Evolutionary conservation across 495 filamentous ascomycete genomes (phyloP), one percentile per base, ranked within the genome.

Genomic region (Tuber magnatum): DNA sequence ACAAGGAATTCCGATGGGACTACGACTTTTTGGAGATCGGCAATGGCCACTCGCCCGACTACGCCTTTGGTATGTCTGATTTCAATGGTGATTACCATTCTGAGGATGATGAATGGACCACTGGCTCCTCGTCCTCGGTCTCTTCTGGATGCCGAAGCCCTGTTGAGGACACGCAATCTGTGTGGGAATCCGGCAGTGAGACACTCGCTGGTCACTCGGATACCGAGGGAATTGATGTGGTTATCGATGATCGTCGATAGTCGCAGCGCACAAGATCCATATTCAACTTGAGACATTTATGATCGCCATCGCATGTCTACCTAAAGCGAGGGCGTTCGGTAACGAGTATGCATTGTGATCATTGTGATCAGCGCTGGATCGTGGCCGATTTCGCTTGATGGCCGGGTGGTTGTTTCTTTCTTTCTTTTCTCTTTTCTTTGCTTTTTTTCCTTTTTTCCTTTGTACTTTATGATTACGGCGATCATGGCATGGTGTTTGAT

Each of bases 1-100:
- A 93, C 84, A 97, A 97, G 87, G 88, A 85, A 75, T 92, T 92
- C 85, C 90, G 94, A 39, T 98, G 94, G 94, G 91, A 97, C 79
- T 98, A 98, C 84, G 94, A 98, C 83, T 97, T 95, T 79, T 88
- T 94, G 61, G 94, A 98, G 83, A 83, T 89, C 65, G 94, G 94
- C 72, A 84, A 86, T 48, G 82, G 85, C 3, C 85, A 86, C 48
- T 72, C 77, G 46, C 76, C 48, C 18, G 42, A 75, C 35, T 87
- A 87, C 73, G 86, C 80, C 56, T 92, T 91, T 77, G 87, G 86
- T 73, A 80, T 90, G 80, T 81, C 83, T 28, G 87, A 86, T 71
- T 81, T 87, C 42, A 90, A 91, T 76, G 75, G 70, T 12, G 46
- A 80, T 65, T 82, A 81, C 73, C 76, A 81, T 68, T 82, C 81